Percentiles rank a stretch among this genome's conserved stretches.
These are phyloP conservation scores for Wallacemonas sp. DNA, from an alignment of 208 protist species.

Conservation along the genomic window DNA sequence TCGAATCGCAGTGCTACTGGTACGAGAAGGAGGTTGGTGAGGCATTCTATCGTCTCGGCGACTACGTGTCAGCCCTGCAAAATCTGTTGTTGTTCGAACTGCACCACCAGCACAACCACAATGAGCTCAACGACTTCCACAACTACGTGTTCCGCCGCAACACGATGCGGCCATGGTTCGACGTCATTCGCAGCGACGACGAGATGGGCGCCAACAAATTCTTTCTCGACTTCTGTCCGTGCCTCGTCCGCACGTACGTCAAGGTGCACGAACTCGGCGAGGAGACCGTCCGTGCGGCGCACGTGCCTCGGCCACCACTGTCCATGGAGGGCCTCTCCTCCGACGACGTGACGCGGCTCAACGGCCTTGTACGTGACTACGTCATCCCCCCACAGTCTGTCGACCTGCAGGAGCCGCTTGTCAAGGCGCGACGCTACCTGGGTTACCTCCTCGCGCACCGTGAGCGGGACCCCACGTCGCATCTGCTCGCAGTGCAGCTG, in stretches of 20 bases:
- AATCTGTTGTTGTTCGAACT: constrained; percentile 91
- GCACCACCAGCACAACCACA: constrained; percentile 91
- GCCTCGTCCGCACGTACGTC: constrained; percentile 76
- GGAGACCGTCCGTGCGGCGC: constrained; percentile 59
- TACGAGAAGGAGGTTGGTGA: constrained; percentile 93
- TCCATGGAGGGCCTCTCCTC: constrained; percentile 21
- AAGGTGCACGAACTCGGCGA: constrained; percentile 69
- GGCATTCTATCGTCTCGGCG: constrained; percentile 69
- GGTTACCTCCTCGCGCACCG: constrained; percentile 51
- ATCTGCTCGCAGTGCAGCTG: constrained; percentile 67
- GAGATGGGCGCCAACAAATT: constrained; percentile 73
- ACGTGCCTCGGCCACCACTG: constrained; percentile 67
- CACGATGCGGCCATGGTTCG: constrained; percentile 95
- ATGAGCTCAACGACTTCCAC: constrained; percentile 97
- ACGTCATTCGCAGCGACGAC: constrained; percentile 83
- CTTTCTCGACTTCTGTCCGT: constrained; percentile 70
- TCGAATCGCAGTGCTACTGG: constrained; percentile 97
- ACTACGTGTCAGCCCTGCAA: constrained; percentile 91
- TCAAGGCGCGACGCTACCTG: constrained; percentile 78
- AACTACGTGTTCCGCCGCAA: constrained; percentile 95
- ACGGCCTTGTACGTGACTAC: constrained; percentile 53
- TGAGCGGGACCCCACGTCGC: constrained; percentile 29
- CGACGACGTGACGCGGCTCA: constrained; percentile 68
- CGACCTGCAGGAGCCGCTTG: constrained; percentile 67
- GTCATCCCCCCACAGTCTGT: constrained; percentile 43